Evolutionary conservation across 495 filamentous ascomycete species (phyloP).

Genomic region (Podospora sp.): DNA sequence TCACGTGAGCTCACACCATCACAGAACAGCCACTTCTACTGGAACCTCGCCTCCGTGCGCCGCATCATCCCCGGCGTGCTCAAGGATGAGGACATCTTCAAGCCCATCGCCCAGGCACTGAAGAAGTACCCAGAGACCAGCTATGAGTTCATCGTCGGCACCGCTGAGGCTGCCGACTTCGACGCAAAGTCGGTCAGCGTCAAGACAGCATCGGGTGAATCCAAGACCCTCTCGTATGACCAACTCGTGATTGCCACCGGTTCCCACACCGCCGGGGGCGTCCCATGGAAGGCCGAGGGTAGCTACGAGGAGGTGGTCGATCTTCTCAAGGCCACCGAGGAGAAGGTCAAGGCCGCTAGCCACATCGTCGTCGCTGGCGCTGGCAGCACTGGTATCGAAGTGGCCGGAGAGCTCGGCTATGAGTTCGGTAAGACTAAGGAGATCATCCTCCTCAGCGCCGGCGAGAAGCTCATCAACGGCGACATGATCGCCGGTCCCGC

Average conservation of each 20-base stretch:
- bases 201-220: conserved; percentile 23
- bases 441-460: conserved; percentile 52
- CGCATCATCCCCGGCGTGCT: conserved; percentile 53
- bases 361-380: conserved; percentile 51
- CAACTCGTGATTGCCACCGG: conserved; percentile 89
- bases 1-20: conserved; percentile 27
- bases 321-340: conserved; percentile 33
- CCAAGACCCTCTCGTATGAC: conserved; percentile 61
- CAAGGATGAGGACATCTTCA: conserved; percentile 51
- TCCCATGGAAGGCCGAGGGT: conserved; percentile 49
- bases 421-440: conserved; percentile 52
- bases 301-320: conserved; percentile 40
- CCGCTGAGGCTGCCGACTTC: conserved; percentile 41
- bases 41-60: conserved; percentile 58
- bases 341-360: conserved; percentile 37
- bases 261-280: conserved; percentile 64
- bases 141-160: conserved; percentile 48
- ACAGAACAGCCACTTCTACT: conserved; percentile 59
- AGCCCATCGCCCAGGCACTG: conserved; percentile 44
- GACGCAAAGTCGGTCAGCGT: conserved; percentile 61
- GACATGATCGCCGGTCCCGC: conserved; percentile 39
- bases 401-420: conserved; percentile 47
- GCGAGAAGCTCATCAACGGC: conserved; percentile 43
- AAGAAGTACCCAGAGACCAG: conserved; percentile 41
- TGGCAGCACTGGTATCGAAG: conserved; percentile 48